phyloP scores from a whole-genome alignment of 306 rosid species.

The Citrullus mucosospermus region DNA sequence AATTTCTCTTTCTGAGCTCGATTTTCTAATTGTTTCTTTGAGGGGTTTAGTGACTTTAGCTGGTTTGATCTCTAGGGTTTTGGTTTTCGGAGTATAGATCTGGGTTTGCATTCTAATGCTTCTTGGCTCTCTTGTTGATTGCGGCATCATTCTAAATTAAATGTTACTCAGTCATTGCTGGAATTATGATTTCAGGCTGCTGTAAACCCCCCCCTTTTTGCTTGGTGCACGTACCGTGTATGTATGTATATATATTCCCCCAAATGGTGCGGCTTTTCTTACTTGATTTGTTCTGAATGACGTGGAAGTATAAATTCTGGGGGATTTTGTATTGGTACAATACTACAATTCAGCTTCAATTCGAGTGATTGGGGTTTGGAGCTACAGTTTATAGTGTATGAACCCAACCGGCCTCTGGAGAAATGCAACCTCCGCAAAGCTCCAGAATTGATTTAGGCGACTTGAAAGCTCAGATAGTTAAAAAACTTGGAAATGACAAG shows the following conservation, averaged over 20 bases:
- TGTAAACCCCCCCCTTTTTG: neutral
- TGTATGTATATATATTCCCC: neutral
- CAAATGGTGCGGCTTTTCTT: slow-evolving; percentile 16
- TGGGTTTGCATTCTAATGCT: slow-evolving; percentile 45
- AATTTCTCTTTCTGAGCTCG: slow-evolving; percentile 17
- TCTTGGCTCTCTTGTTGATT: slow-evolving; percentile 28
- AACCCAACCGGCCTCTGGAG: slow-evolving; percentile 44
- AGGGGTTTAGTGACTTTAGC: slow-evolving; percentile 21
- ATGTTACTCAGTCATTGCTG: slow-evolving; percentile 26
- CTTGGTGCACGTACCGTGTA: neutral
- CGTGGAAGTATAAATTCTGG: slow-evolving; percentile 39
- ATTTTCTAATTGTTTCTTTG: slow-evolving; percentile 14
- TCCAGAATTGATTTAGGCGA: slow-evolving; percentile 91
- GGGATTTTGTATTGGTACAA: slow-evolving; percentile 34
- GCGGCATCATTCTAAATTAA: slow-evolving; percentile 21
- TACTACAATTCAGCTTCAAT: slow-evolving; percentile 29
- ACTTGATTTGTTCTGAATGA: slow-evolving; percentile 17
- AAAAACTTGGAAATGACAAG: slow-evolving; percentile 74
- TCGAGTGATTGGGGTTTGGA: slow-evolving; percentile 28
- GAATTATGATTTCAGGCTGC: slow-evolving; percentile 18
- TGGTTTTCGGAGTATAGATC: slow-evolving; percentile 43
- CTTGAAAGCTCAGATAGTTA: slow-evolving; percentile 60
- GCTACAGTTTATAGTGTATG: slow-evolving; percentile 54
- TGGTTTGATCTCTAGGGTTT: slow-evolving; percentile 86
- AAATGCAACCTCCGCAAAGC: slow-evolving; percentile 89